Conservation (phyloP, 768 basidiomycete genomes). For the Scleroderma bovista region DNA sequence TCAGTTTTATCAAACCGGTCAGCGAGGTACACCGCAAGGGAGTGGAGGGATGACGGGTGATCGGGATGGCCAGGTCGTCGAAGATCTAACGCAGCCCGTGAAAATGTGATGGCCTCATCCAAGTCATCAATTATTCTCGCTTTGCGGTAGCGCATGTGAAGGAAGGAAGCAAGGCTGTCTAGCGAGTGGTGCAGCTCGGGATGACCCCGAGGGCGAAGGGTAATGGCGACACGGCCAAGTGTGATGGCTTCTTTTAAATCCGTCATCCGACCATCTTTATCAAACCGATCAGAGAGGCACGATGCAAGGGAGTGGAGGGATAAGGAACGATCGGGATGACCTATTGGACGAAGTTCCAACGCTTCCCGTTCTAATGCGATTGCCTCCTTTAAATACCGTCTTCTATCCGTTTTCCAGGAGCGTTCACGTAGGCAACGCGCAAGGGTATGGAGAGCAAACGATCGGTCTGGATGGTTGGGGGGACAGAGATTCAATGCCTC, state of each 20-base stretch:
- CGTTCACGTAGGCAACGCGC: neutral
- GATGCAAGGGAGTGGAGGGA: slow-evolving; percentile 4
- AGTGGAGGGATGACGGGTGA: neutral
- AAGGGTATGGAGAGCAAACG: neutral
- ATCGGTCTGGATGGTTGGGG: neutral
- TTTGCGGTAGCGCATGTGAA: neutral
- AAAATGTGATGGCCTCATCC: neutral
- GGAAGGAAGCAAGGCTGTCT: neutral
- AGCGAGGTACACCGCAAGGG: neutral
- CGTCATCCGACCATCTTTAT: no score
- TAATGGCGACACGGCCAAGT: no score
- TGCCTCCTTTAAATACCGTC: neutral
- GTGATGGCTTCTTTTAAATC: neutral
- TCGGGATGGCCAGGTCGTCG: neutral
- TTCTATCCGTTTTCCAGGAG: neutral
- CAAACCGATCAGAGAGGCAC: neutral
- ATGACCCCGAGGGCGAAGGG: neutral
- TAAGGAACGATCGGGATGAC: slow-evolving; percentile 3
- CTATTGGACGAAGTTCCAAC: neutral
- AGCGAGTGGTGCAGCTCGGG: neutral
- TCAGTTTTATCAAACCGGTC: neutral
- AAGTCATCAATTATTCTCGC: neutral
- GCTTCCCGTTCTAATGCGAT: neutral
- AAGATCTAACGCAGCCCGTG: neutral
- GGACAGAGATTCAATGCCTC: neutral